Evolutionary conservation across 1,284 basidiomycete genomes (phyloP).

Genomic region (Malassezia nana): DNA sequence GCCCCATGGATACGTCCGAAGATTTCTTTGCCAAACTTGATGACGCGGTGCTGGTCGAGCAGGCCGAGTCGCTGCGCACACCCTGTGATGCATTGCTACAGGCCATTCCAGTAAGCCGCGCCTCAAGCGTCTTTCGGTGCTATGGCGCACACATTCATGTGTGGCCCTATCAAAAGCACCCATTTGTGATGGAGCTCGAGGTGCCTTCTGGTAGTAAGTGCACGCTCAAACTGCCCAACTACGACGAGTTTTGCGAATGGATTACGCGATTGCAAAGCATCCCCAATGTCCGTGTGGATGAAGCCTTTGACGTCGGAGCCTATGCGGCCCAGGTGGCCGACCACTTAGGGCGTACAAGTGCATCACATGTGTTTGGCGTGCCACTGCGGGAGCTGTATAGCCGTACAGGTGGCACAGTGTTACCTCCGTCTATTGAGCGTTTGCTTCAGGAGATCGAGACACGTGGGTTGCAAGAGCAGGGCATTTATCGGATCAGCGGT

Average conservation of each 20-base stretch:
- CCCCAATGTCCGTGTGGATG: conserved; percentile 8
- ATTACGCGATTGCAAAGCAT: conserved; percentile 24
- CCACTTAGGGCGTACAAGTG: conserved; percentile 7
- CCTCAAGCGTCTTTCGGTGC: conserved; percentile 4
- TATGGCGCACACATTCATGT: conserved; percentile 27
- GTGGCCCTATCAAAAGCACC: conserved; percentile 40
- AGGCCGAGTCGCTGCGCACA: neutral
- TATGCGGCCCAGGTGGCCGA: conserved; percentile 16
- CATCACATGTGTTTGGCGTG: conserved; percentile 30
- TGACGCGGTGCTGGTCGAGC: neutral
- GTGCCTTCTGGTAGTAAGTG: conserved; percentile 34
- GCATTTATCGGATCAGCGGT: conserved; percentile 47
- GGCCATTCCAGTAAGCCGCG: conserved; percentile 22
- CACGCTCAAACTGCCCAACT: conserved; percentile 36
- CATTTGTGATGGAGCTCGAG: conserved; percentile 38
- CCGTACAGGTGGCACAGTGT: conserved; percentile 23
- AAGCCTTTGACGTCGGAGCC: conserved; percentile 11
- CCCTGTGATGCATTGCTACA: conserved; percentile 9
- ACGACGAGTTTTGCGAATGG: conserved; percentile 35
- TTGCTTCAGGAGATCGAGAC: conserved; percentile 45
- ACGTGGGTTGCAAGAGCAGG: conserved; percentile 42
- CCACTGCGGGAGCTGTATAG: conserved; percentile 27
- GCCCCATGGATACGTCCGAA: neutral
- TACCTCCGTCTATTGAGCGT: conserved; percentile 39
- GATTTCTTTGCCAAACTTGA: neutral